Evolutionary conservation across 2,329 filamentous ascomycete genomes (phyloP).

Genomic region (Exophiala viscosa): DNA sequence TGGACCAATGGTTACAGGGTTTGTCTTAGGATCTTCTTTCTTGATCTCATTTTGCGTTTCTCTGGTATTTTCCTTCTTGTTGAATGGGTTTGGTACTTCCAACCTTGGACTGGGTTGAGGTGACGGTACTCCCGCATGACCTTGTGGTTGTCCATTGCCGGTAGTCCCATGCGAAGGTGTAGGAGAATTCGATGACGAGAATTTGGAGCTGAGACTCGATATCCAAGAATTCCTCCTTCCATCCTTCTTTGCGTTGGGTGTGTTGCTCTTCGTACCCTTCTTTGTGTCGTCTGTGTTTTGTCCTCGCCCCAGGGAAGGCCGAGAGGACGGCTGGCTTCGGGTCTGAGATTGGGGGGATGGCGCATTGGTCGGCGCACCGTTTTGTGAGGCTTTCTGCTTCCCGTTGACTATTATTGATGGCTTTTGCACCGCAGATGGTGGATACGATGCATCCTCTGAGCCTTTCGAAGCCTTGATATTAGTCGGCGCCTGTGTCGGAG

Average conservation of each 20-base stretch:
- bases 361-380: conserved; percentile 1
- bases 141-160: conserved; percentile 1
- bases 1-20: conserved; percentile 56
- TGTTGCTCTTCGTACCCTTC: conserved; percentile 8
- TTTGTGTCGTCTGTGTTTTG: conserved; percentile 18
- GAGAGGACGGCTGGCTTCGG: conserved; percentile 4
- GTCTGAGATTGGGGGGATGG: neutral
- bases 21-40: conserved; percentile 31
- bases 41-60: conserved; percentile 39
- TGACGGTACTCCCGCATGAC: conserved; percentile 9
- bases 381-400: conserved; percentile 8
- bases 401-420: conserved; percentile 9
- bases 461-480: conserved; percentile 23
- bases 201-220: conserved; percentile 86
- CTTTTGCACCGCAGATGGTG: conserved; percentile 3
- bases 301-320: conserved; percentile 14
- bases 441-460: conserved; percentile 13
- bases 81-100: conserved; percentile 44
- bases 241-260: conserved; percentile 22
- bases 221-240: conserved; percentile 82
- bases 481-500: conserved; percentile 9
- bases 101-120: conserved; percentile 34
- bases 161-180: conserved; percentile 33
- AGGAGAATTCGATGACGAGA: conserved; percentile 58
- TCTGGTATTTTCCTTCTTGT: conserved; percentile 35